Percentiles rank a stretch among this genome's conserved stretches.
Conservation (phyloP, 257 asterid genomes). For the Solanum virginianum region DNA sequence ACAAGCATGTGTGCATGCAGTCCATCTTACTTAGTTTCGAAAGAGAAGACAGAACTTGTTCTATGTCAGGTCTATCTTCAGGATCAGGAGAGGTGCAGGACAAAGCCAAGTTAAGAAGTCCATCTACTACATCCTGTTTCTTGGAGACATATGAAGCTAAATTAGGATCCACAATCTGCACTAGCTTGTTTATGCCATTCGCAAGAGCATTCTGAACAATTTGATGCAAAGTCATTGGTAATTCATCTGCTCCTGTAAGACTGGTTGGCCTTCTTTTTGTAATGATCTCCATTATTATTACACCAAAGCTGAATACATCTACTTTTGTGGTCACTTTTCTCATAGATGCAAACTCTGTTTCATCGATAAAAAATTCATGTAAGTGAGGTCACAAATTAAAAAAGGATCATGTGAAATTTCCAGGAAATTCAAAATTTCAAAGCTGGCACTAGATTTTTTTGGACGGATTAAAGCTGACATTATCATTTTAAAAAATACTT, state of each 20-base stretch:
- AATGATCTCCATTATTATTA: conserved; percentile 58
- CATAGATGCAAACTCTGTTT: conserved; percentile 72
- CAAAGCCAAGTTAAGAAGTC: conserved; percentile 46
- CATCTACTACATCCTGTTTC: conserved; percentile 34
- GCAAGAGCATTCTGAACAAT: conserved; percentile 38
- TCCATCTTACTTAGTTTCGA: conserved; percentile 31
- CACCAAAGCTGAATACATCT: conserved; percentile 82
- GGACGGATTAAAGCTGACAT: neutral
- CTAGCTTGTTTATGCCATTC: conserved; percentile 25
- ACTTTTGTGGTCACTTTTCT: conserved; percentile 61
- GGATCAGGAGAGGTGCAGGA: conserved; percentile 55
- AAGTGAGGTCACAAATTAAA: neutral
- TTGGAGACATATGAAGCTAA: conserved; percentile 18
- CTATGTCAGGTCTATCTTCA: conserved; percentile 65
- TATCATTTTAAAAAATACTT: neutral
- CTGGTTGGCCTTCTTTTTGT: conserved; percentile 72
- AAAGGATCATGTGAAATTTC: neutral
- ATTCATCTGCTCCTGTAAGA: conserved; percentile 33
- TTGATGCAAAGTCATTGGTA: conserved; percentile 52
- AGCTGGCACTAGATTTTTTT: neutral
- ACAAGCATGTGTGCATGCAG: neutral
- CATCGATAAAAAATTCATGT: neutral
- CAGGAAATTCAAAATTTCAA: neutral
- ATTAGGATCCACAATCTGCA: conserved; percentile 39
- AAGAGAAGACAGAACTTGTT: conserved; percentile 39